Evolutionary conservation across 495 filamentous ascomycete species (phyloP), one percentile per base, ranked within the genome.

Genomic region (Podospora tetraspora): DNA sequence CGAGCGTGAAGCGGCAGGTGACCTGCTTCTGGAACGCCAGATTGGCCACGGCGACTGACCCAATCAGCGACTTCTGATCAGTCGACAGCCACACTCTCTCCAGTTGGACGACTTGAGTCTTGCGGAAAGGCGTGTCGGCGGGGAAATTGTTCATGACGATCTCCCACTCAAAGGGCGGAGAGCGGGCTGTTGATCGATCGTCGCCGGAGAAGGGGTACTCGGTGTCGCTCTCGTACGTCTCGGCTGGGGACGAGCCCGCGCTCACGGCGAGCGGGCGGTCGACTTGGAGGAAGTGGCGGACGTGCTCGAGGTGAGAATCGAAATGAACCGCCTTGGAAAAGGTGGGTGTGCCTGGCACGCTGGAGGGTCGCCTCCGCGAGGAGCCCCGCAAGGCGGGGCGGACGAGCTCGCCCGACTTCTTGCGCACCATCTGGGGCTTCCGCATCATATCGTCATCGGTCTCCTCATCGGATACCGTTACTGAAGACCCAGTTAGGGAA

Each of bases 321-420:
- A 98, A 98, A 77, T 98, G 95, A 22, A 98, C 96, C 9, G 90
- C 90, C 77, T 99, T 99, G 37, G 90, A 88, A 76, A 93, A 98
- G 0, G 94, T 96, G 0, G 95, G 95, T 7, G 95, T 99, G 13
- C 96, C 96, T 8, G 95, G 95, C 93, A 98, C 96, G 78, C 94
- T 97, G 0, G 91, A 96, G 1, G 93, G 94, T 57, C 96, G 89
- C 68, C 92, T 85, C 61, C 87, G 85, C 3, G 89, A 90, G 6
- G 91, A 79, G 27, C 90, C 88, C 62, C 94, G 89, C 57, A 99
- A 84, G 1, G 95, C 96, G 6, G 95, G 96, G 70, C 94, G 89
- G 63, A 99, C 95, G 62, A 98, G 85, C 78, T 99, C 95, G 25
- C 95, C 95, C 56, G 95, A 98, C 84, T 99, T 99, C 84, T 99